phyloP scores from a whole-genome alignment of 441 rosid species.

The Dalechampia spathulata region DNA sequence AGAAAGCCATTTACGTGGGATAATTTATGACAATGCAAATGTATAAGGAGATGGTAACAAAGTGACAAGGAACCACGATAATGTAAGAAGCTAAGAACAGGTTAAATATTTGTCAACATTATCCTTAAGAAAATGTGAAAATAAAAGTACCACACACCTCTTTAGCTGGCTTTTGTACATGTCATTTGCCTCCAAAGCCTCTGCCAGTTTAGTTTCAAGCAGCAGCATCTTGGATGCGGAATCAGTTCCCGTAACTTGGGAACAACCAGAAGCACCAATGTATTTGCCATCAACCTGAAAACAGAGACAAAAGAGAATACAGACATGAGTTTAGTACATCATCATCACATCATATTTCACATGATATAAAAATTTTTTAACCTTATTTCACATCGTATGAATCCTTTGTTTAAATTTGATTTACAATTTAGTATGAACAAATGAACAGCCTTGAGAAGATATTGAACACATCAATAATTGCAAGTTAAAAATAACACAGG shows the following conservation, averaged over 20 bases:
- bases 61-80: neutral
- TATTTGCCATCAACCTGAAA: slow-evolving; percentile 30
- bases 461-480: neutral
- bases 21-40: too few species aligned
- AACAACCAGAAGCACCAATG: slow-evolving; percentile 10
- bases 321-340: neutral
- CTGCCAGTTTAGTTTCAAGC: slow-evolving; percentile 47
- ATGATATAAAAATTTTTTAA: neutral
- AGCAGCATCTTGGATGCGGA: slow-evolving; percentile 30
- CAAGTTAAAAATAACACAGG: neutral
- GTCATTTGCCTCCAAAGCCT: slow-evolving; percentile 45
- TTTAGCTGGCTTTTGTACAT: slow-evolving; percentile 44
- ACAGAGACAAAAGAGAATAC: neutral
- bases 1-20: too few species aligned
- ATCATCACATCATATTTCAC: neutral
- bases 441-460: neutral
- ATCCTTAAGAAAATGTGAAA: neutral
- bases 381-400: neutral
- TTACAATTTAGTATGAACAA: neutral
- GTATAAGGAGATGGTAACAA: neutral
- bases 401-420: neutral
- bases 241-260: slow-evolving; percentile 20
- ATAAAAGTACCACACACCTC: slow-evolving; percentile 23
- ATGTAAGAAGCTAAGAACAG: neutral
- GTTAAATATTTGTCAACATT: neutral